phyloP scores from a whole-genome alignment of 495 filamentous ascomycete genomes.

The Haplographium delicatum region DNA sequence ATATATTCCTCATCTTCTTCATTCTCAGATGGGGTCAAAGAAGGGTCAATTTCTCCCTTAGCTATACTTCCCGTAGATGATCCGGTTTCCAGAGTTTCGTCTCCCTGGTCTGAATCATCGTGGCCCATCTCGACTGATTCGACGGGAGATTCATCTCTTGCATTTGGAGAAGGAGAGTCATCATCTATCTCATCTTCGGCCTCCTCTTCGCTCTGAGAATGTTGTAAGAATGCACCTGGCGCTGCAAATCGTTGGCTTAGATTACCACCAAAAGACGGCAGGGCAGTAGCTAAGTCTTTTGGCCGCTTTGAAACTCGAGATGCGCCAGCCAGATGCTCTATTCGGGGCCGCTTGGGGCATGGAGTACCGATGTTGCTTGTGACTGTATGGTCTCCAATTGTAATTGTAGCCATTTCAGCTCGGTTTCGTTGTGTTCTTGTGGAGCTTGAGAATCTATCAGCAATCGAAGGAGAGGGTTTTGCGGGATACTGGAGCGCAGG shows the following conservation, averaged over 20 bases:
- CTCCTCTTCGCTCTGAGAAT: slow-evolving; percentile 27
- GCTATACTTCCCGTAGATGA: background rate
- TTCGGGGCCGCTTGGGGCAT: slow-evolving; percentile 33
- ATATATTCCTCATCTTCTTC: slow-evolving; percentile 40
- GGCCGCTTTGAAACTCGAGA: slow-evolving; percentile 11
- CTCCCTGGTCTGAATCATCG: background rate
- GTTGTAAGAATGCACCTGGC: slow-evolving; percentile 42
- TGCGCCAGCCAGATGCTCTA: slow-evolving; percentile 14
- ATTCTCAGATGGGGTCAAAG: background rate
- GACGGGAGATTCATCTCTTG: slow-evolving; percentile 10
- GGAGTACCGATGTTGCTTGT: slow-evolving; percentile 45
- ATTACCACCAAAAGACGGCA: slow-evolving; percentile 57
- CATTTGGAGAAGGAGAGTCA: slow-evolving; percentile 2
- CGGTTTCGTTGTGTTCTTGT: slow-evolving; percentile 14
- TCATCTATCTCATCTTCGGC: slow-evolving; percentile 22
- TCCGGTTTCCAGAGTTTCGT: background rate
- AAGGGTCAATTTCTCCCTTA: background rate
- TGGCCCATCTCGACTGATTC: background rate
- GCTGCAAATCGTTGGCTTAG: slow-evolving; percentile 69
- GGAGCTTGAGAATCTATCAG: slow-evolving; percentile 19
- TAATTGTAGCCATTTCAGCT: slow-evolving; percentile 79
- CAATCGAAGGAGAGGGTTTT: slow-evolving; percentile 13
- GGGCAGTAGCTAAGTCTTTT: slow-evolving; percentile 10
- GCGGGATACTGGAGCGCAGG: slow-evolving; percentile 20
- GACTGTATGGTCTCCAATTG: slow-evolving; percentile 74